phyloP scores from a whole-genome alignment of 768 basidiomycete genomes.

The Leccinum broughii region DNA sequence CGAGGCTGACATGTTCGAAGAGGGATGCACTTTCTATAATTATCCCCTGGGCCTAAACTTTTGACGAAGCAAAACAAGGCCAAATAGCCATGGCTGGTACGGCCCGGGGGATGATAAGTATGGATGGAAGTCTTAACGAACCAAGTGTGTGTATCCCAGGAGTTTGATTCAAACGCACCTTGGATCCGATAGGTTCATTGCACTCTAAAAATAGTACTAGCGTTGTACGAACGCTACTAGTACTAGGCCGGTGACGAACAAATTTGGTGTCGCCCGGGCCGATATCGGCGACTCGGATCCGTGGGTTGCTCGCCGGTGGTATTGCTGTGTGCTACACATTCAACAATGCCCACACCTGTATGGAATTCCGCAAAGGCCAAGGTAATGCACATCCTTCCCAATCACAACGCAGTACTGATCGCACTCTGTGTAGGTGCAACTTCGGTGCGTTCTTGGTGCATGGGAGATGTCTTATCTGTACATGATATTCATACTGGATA shows the following conservation, averaged over 20 bases:
- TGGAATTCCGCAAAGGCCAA: conserved; percentile 69
- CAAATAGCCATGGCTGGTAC: no score
- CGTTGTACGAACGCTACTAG: background rate
- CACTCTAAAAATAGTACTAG: background rate
- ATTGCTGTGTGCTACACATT: conserved; percentile 6
- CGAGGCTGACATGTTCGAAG: no score
- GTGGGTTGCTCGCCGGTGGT: background rate
- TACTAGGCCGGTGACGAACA: background rate
- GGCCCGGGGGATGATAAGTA: no score
- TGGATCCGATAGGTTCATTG: background rate
- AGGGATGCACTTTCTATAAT: no score
- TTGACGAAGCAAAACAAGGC: no score
- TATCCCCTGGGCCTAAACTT: no score
- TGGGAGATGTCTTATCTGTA: background rate
- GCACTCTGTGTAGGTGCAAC: conserved; percentile 41
- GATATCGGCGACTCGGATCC: conserved; percentile 17
- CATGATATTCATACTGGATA: conserved; percentile 9
- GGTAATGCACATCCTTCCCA: conserved; percentile 30
- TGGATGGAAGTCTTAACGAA: no score
- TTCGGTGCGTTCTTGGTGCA: conserved; percentile 37
- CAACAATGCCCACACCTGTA: conserved; percentile 32
- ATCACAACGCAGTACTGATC: conserved; percentile 8
- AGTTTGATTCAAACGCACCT: background rate
- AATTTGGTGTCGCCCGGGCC: background rate
- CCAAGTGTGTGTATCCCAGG: background rate